phyloP scores from a whole-genome alignment of 2,329 filamentous ascomycete species.

The Cordyceps cicadae region DNA sequence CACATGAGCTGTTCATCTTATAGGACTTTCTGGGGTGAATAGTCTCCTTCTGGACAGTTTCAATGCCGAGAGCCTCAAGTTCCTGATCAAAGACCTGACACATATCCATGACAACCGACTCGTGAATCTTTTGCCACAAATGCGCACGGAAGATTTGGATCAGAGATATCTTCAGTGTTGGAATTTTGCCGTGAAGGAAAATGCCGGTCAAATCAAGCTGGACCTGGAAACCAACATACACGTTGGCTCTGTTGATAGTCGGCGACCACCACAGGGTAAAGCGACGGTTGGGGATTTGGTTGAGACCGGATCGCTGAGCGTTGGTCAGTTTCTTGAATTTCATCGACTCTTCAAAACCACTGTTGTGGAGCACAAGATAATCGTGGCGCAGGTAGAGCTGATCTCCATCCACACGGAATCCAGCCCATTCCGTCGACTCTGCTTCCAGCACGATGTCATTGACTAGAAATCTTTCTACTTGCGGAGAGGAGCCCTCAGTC shows the following conservation, averaged over 20 bases:
- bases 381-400: conserved; percentile 43
- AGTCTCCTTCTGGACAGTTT: conserved; percentile 97
- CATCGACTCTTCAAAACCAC: conserved; percentile 60
- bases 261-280: conserved; percentile 98
- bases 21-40: conserved; percentile 99
- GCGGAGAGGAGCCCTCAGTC: background rate
- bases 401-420: conserved; percentile 42
- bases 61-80: conserved; percentile 87
- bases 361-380: conserved; percentile 38
- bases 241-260: conserved; percentile 90
- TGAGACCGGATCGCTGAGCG: conserved; percentile 90
- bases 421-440: conserved; percentile 37
- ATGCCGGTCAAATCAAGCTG: conserved; percentile 97
- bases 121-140: conserved; percentile 99
- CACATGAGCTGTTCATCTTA: conserved; percentile 99
- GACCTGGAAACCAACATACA: conserved; percentile 99
- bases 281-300: conserved; percentile 96
- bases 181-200: conserved; percentile 98
- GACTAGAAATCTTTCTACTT: conserved; percentile 30
- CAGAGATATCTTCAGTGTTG: conserved; percentile 91
- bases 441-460: conserved; percentile 34
- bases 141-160: conserved; percentile 99
- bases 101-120: conserved; percentile 96
- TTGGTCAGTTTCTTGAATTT: conserved; percentile 99
- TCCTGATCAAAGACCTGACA: conserved; percentile 99